Percentiles rank a stretch among this genome's conserved stretches.
Evolutionary conservation across 2,329 filamentous ascomycete genomes (phyloP).

Genomic region (Elsinoe perseae): DNA sequence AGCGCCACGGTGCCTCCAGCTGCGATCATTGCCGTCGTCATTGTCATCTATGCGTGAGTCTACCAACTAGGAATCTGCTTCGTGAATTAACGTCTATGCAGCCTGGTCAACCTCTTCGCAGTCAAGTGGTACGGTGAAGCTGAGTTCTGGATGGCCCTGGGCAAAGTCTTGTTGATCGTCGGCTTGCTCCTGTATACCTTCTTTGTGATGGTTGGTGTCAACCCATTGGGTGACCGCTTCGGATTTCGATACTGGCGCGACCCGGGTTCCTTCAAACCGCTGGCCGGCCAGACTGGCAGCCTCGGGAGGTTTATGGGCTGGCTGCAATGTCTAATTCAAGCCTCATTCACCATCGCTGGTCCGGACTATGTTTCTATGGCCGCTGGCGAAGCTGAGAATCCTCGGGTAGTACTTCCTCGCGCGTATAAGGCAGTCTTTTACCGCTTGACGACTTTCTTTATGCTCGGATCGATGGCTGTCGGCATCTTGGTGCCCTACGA

Average conservation of each 20-base stretch:
- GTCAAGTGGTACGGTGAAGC: constrained; percentile 69
- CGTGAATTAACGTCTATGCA: constrained; percentile 18
- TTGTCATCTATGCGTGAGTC: constrained; percentile 51
- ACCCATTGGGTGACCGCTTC: constrained; percentile 61
- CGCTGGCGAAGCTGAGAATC: constrained; percentile 64
- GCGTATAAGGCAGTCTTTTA: constrained; percentile 76
- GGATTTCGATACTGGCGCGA: constrained; percentile 54
- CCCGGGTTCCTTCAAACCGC: constrained; percentile 52
- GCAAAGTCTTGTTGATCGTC: constrained; percentile 64
- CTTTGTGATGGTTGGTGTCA: constrained; percentile 70
- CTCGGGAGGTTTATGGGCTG: constrained; percentile 72
- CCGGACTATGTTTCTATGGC: constrained; percentile 59
- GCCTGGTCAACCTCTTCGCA: constrained; percentile 60
- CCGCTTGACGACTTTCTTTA: constrained; percentile 66
- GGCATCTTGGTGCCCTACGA: constrained; percentile 66
- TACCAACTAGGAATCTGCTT: no score
- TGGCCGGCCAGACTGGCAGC: constrained; percentile 53
- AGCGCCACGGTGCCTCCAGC: constrained; percentile 40
- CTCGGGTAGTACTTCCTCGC: constrained; percentile 59
- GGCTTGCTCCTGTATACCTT: constrained; percentile 66
- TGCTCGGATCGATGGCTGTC: constrained; percentile 63
- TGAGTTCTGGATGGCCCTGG: constrained; percentile 64
- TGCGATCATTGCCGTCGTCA: constrained; percentile 53
- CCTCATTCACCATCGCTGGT: constrained; percentile 60
- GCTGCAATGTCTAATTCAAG: constrained; percentile 63